A percentile compares a stretch with the other conserved stretches of the same genome.
Conservation (phyloP, 2,329 filamentous ascomycete species). For the Exophiala sp. region DNA sequence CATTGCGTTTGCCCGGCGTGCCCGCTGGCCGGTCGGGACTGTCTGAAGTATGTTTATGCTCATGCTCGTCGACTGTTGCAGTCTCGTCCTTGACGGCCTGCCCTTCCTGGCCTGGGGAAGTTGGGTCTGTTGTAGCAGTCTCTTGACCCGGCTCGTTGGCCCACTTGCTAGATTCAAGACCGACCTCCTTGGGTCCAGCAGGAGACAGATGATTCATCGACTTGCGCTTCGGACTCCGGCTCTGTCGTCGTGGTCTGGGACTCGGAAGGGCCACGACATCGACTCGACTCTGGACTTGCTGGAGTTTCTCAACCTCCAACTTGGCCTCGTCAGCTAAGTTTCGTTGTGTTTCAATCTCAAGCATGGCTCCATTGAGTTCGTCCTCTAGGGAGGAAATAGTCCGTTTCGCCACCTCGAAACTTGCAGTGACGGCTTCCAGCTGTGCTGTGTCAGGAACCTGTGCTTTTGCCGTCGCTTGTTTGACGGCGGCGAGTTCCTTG, state of each 20-base stretch:
- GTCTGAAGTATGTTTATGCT: slow-evolving; percentile 12
- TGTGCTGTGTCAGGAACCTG: slow-evolving; percentile 22
- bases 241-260: slow-evolving; percentile 15
- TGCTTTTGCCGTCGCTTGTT: slow-evolving; percentile 32
- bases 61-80: not conserved
- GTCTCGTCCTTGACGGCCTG: not conserved
- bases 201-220: slow-evolving; percentile 20
- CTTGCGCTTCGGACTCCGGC: slow-evolving; percentile 24
- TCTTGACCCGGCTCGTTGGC: slow-evolving; percentile 26
- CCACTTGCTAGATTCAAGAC: slow-evolving; percentile 40
- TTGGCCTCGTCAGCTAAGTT: slow-evolving; percentile 14
- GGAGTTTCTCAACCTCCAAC: slow-evolving; percentile 17
- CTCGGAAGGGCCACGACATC: slow-evolving; percentile 13
- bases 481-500: slow-evolving; percentile 28
- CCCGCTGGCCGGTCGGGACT: slow-evolving; percentile 5
- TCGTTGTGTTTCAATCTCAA: slow-evolving; percentile 20
- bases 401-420: slow-evolving; percentile 22
- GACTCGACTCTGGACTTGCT: slow-evolving; percentile 6
- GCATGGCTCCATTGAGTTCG: slow-evolving; percentile 33
- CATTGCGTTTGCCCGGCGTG: slow-evolving; percentile 18
- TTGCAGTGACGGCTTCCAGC: slow-evolving; percentile 12
- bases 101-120: not conserved
- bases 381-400: slow-evolving; percentile 24
- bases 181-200: slow-evolving; percentile 26
- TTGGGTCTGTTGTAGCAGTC: too few relatives aligned